Base-by-base conservation (phyloP, 768 basidiomycete species). In the Botryobasidium botryosum region DNA sequence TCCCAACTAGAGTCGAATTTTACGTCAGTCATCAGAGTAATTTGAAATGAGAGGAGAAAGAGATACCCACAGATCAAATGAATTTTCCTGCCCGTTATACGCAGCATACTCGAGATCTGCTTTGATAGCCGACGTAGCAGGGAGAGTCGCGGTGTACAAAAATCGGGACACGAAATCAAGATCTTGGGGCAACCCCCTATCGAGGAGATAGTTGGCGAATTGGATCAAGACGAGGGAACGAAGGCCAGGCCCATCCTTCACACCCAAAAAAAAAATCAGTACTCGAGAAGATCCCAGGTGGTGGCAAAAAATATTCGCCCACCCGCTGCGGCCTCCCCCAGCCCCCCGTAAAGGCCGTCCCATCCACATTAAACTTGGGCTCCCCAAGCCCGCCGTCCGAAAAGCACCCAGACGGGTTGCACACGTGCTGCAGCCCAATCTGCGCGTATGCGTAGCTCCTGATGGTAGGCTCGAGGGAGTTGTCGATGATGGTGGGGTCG, bases 261-360 rank as follows among this genome's bases (percentile, higher is more conserved):
- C n/a, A n/a, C n/a, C n/a, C n/a, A 6, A 7, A 8, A 25, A n/a
- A 25, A 13, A 32, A 1, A 21, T n/a, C 32, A n/a, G 5, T 7
- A 20, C 27, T 17, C 25, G 43, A 39, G 38, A 10, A 20, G 10
- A 12, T 39, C 38, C 20, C 20, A 10, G 12, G 12, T 21, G 10
- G 20, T 26, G 24, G n/a, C n/a, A 27, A 21, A 2, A 45, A 36
- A 29, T 6, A 13, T 41, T 12, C 2, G 17, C 48, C 50, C 31
- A 44, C 57, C 57, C 55, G 43, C 38, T 62, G 61, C 4, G 61
- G 61, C 48, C 61, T 33, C 6, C 61, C 61, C 61, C 60, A 62
- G 29, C 39, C 25, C 1, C 52, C 59, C 4, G 40, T 41, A 45
- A 61, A 62, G 1, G 57, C 50, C 3, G 52, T 44, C 4, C 56